Base-by-base conservation (phyloP, 1,284 basidiomycete genomes). In the Malassezia obtusa region DNA sequence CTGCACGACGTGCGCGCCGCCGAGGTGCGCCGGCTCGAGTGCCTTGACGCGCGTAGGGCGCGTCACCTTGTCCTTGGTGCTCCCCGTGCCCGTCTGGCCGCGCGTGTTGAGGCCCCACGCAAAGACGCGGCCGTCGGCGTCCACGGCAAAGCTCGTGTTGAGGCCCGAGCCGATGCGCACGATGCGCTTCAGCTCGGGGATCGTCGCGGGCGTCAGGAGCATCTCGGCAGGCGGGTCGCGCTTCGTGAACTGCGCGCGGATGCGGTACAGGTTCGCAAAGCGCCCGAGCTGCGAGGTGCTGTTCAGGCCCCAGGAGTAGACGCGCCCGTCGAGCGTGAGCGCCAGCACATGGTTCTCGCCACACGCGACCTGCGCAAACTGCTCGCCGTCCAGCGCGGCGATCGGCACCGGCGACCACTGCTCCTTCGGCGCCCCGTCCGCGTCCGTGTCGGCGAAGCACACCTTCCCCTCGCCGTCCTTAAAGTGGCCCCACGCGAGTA, bases 61-160 rank as follows among this genome's bases (percentile, higher is more conserved):
- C 43, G 81, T 79, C 39, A 94, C 79, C 26, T 78, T 78, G 17
- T 79, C 75, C 31, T 75, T 68, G 21, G 78, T 79, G 40, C 58
- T 47, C 7, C 71, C 71, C 8, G 82, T 78, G 31, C 84, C 85
- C 0, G 80, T 81, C 73, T 87, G 85, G 26, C 81, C 79, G 73
- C 81, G 81, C 35, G 80, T 84, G 76, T 95, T 94, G 57, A 91
- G 78, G 22, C 90, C 90, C 90, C 90, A 95, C 2, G 83, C 87
- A 80, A 83, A 92, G 3, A 90, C 85, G 45, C 81, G 80, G 33
- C 89, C 90, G 21, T 79, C 77, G 59, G 84, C 80, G 73, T 89
- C 84, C 58, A 94, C 83, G 3, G 89, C 90, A 65, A 92, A 94
- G 0, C 87, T 89, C 72, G 88, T 85, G 75, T 84, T 87, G 38